phyloP scores from a whole-genome alignment of 106 monocot genomes.

The Acanthochlamys bracteata region DNA sequence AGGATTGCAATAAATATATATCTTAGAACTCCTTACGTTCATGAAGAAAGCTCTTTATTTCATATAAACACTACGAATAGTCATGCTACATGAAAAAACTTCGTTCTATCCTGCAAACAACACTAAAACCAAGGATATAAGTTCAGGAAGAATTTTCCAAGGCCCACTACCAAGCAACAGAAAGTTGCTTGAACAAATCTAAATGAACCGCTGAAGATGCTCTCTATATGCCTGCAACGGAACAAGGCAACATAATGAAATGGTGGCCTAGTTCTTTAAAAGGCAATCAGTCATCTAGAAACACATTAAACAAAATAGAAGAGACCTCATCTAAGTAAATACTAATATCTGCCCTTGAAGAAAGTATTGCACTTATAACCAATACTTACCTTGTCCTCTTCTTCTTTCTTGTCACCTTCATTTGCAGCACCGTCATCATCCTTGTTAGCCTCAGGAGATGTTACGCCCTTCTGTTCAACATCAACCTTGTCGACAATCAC shows the following conservation, averaged over 20 bases:
- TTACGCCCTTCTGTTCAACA: constrained; percentile 22
- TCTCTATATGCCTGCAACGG: constrained; percentile 17
- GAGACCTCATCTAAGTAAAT: no score
- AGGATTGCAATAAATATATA: no score
- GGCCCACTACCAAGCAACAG: neutral
- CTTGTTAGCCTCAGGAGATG: constrained; percentile 18
- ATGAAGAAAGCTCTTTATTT: no score
- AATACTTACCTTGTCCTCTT: constrained; percentile 31
- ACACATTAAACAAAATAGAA: neutral
- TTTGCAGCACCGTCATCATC: constrained; percentile 24
- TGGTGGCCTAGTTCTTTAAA: constrained; percentile 8
- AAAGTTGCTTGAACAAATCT: neutral
- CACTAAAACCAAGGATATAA: neutral
- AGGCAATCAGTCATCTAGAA: constrained; percentile 5
- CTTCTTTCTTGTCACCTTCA: constrained; percentile 26
- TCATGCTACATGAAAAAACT: no score
- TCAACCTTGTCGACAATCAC: constrained; percentile 1
- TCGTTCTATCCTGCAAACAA: no score
- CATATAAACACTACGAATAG: no score
- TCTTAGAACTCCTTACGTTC: no score
- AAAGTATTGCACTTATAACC: no score
- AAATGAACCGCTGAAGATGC: neutral
- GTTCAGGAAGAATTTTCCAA: neutral
- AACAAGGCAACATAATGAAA: constrained; percentile 5
- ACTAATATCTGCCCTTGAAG: no score